phyloP scores from a whole-genome alignment of 202 grass and related monocot genomes.

The Dendrocalamus latiflorus region DNA sequence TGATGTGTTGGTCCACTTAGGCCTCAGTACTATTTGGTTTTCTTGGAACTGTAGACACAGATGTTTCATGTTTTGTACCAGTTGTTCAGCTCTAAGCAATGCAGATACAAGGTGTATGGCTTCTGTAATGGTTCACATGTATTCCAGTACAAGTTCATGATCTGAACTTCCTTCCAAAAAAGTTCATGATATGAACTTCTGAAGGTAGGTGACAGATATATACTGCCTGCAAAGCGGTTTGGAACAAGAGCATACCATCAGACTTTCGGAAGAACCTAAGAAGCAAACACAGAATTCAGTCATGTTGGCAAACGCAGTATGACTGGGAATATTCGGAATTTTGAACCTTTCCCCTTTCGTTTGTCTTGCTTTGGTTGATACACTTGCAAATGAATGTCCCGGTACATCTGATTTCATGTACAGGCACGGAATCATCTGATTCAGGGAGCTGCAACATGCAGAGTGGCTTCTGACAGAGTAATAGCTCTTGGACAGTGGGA shows the following conservation, averaged over 20 bases:
- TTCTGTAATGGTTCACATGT: neutral
- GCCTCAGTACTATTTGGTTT: neutral
- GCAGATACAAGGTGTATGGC: neutral
- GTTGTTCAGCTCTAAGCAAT: neutral
- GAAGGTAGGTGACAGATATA: no score
- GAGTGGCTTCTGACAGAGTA: neutral
- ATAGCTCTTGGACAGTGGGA: neutral
- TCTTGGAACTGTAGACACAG: neutral
- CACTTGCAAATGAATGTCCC: neutral
- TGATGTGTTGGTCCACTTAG: constrained; percentile 15
- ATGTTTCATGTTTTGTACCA: constrained; percentile 4
- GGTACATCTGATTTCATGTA: neutral
- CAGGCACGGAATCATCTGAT: neutral
- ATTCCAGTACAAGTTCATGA: neutral
- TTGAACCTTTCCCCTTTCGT: neutral
- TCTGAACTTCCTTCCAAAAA: neutral
- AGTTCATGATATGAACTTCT: no score
- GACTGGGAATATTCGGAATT: neutral
- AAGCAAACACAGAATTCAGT: neutral
- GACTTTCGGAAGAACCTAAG: no score
- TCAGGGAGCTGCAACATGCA: neutral
- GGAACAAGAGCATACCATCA: no score
- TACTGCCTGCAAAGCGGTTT: no score
- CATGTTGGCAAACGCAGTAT: neutral
- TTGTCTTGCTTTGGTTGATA: neutral